Conservation (phyloP, 768 basidiomycete genomes). For the Russula abietina region DNA sequence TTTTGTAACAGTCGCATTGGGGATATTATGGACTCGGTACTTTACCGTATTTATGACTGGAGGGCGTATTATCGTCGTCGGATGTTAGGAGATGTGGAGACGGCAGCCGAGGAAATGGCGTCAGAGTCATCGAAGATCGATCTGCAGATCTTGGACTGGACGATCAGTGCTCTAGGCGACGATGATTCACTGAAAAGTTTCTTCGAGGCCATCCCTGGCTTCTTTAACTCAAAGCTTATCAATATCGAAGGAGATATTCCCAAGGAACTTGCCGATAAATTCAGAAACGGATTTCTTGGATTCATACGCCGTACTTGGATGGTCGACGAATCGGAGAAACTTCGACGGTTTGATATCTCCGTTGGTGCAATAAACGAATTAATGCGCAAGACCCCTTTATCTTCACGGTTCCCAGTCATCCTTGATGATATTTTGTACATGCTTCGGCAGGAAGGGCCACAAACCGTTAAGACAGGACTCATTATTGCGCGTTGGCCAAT, state of each 20-base stretch:
- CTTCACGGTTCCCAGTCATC: background rate
- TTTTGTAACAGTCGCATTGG: too few species aligned
- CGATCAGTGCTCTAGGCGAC: background rate
- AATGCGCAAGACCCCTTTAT: too few species aligned
- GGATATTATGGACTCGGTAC: too few species aligned
- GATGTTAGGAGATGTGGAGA: background rate
- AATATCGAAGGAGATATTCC: too few species aligned
- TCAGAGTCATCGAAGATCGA: background rate
- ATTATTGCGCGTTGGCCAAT: background rate
- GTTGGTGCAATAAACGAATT: background rate
- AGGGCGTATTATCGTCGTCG: background rate
- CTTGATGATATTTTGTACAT: background rate
- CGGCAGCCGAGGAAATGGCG: background rate
- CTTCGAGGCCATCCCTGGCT: slow-evolving; percentile 1
- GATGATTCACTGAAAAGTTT: background rate
- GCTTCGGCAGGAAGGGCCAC: background rate
- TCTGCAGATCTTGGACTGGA: background rate
- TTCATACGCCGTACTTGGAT: background rate
- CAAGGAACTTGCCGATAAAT: background rate
- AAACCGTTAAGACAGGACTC: background rate
- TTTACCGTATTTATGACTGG: too few species aligned
- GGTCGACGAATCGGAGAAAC: background rate
- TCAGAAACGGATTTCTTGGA: background rate
- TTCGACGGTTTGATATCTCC: background rate
- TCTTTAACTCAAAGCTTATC: background rate